A percentile compares a stretch with the other conserved stretches of the same genome.
Evolutionary conservation across 2,329 filamentous ascomycete genomes (phyloP).

Genomic region (Cytospora leucostoma): DNA sequence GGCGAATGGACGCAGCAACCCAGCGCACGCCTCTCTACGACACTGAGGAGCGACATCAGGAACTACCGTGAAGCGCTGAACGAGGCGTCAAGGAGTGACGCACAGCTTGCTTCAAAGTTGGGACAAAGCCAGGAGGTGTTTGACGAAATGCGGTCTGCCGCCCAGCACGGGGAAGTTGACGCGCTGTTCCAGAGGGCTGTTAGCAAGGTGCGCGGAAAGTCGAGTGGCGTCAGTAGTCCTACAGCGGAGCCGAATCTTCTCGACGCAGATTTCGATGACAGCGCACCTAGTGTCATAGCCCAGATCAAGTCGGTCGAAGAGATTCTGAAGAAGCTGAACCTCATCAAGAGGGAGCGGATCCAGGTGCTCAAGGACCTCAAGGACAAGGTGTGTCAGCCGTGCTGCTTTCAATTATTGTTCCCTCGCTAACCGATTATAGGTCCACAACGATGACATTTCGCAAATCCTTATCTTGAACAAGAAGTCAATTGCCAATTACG

Average conservation of each 20-base stretch:
- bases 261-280: conserved; percentile 90
- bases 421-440: conserved; percentile 52
- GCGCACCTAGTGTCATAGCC: conserved; percentile 76
- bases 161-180: conserved; percentile 83
- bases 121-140: conserved; percentile 86
- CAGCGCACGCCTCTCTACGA: conserved; percentile 84
- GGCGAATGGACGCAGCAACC: conserved; percentile 96
- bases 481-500: conserved; percentile 90
- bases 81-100: conserved; percentile 84
- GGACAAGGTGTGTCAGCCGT: conserved; percentile 74
- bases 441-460: conserved; percentile 95
- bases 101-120: conserved; percentile 78
- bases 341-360: conserved; percentile 87
- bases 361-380: conserved; percentile 96
- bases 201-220: conserved; percentile 71
- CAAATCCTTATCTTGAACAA: conserved; percentile 98
- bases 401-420: not conserved
- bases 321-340: conserved; percentile 83
- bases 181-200: conserved; percentile 86
- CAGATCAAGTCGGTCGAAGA: conserved; percentile 90
- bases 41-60: conserved; percentile 80
- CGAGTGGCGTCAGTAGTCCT: conserved; percentile 62
- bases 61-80: conserved; percentile 88
- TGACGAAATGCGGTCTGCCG: conserved; percentile 90
- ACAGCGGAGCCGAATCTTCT: conserved; percentile 69